A percentile compares a stretch with the other conserved stretches of the same genome.
Evolutionary conservation across 1,284 basidiomycete genomes (phyloP).

Genomic region (Boletus sp.): DNA sequence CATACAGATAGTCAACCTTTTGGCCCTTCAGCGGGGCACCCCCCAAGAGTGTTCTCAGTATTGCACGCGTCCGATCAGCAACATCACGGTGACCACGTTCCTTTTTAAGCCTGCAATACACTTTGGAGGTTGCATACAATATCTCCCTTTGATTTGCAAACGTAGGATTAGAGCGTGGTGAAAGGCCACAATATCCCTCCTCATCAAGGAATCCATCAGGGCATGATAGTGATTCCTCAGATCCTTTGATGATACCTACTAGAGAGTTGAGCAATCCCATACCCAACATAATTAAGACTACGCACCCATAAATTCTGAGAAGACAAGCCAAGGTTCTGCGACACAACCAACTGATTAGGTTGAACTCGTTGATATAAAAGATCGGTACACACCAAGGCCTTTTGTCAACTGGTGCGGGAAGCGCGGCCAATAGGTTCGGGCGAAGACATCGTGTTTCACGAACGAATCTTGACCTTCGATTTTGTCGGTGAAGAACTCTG

Average conservation of each 20-base stretch:
- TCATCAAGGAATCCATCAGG: slow-evolving; percentile 43
- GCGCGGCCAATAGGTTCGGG: slow-evolving; percentile 60
- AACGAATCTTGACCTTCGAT: slow-evolving; percentile 19
- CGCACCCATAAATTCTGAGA: slow-evolving; percentile 65
- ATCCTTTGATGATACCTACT: slow-evolving; percentile 67
- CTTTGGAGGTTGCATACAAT: slow-evolving; percentile 57
- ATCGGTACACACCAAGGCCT: slow-evolving; percentile 46
- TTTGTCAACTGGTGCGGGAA: slow-evolving; percentile 57
- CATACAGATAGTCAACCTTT: slow-evolving; percentile 60
- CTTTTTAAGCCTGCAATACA: slow-evolving; percentile 51
- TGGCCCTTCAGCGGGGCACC: slow-evolving; percentile 37
- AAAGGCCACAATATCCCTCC: slow-evolving; percentile 47
- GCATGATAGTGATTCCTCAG: slow-evolving; percentile 45
- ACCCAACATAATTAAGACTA: not conserved
- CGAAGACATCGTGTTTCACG: slow-evolving; percentile 54
- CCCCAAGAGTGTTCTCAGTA: slow-evolving; percentile 42
- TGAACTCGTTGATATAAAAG: not conserved
- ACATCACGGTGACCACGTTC: slow-evolving; percentile 51
- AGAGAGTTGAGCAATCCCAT: not conserved
- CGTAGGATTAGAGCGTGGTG: slow-evolving; percentile 50
- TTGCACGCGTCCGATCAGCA: slow-evolving; percentile 63
- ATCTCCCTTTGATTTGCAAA: slow-evolving; percentile 50
- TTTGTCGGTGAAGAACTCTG: slow-evolving; percentile 21
- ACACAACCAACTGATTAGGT: not conserved
- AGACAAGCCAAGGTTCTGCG: slow-evolving; percentile 61